Conservation (phyloP, 148 eudicot species). For the Rhododendron ovatum region DNA sequence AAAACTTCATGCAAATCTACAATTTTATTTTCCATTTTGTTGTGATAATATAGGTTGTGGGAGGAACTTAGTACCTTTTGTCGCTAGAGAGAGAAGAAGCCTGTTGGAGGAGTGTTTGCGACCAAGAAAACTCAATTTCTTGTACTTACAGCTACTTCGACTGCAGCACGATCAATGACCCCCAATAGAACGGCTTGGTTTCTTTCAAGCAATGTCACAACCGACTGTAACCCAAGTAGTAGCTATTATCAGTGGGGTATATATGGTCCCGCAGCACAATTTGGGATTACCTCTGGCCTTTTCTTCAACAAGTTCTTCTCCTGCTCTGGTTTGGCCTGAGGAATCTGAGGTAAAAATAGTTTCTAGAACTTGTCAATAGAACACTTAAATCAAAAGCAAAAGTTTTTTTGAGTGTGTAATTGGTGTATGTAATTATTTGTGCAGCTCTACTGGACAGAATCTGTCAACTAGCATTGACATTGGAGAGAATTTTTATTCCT, state of each 20-base stretch:
- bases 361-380: not conserved
- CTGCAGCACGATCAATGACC: slow-evolving; percentile 32
- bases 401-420: not conserved
- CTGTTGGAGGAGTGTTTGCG: slow-evolving; percentile 64
- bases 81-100: slow-evolving; percentile 70
- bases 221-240: slow-evolving; percentile 35
- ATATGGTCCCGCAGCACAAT: slow-evolving; percentile 50
- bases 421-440: not conserved
- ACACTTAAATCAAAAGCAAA: no score
- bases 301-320: slow-evolving; percentile 67
- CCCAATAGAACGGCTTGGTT: slow-evolving; percentile 45
- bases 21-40: not conserved
- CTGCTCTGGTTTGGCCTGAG: slow-evolving; percentile 93
- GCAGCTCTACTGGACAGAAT: slow-evolving; percentile 70
- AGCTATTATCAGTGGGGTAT: slow-evolving; percentile 54
- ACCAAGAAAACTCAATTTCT: slow-evolving; percentile 5
- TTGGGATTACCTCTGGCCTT: slow-evolving; percentile 32
- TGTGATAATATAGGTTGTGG: slow-evolving; percentile 43
- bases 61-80: slow-evolving; percentile 82
- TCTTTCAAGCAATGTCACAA: slow-evolving; percentile 50
- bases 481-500: slow-evolving; percentile 62
- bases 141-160: slow-evolving; percentile 52
- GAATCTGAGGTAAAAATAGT: slow-evolving; percentile 55
- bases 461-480: slow-evolving; percentile 62
- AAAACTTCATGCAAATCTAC: not conserved